Conservation (phyloP, 2,329 filamentous ascomycete genomes). For the Triangularia verruculosa region DNA sequence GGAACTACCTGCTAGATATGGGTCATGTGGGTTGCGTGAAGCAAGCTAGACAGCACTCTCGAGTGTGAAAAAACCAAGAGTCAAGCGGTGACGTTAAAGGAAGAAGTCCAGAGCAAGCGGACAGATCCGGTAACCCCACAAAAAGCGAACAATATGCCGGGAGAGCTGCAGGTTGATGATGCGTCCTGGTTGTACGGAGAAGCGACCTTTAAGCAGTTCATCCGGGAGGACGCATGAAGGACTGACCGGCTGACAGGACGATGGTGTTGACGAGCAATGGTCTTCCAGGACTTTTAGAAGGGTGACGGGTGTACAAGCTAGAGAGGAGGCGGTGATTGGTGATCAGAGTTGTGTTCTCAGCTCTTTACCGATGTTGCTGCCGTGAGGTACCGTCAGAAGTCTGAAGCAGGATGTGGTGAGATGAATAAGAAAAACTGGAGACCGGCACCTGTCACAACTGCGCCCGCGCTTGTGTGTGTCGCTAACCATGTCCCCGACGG, state of each 20-base stretch:
- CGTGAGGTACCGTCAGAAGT: background rate
- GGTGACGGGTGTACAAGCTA: background rate
- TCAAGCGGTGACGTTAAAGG: background rate
- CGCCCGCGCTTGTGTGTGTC: constrained; percentile 5
- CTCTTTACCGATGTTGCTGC: background rate
- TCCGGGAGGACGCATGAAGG: background rate
- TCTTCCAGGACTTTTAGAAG: background rate
- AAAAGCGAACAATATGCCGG: background rate
- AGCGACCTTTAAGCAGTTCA: background rate
- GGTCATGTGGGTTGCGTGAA: background rate
- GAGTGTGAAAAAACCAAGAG: background rate
- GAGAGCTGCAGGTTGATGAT: background rate
- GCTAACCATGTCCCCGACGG: constrained; percentile 19
- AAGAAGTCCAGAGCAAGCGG: background rate
- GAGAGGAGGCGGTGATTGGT: background rate
- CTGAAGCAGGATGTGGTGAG: background rate
- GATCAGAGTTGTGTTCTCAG: background rate
- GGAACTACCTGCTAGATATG: background rate
- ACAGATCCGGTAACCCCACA: background rate
- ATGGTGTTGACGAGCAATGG: background rate
- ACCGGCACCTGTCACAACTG: background rate
- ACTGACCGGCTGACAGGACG: background rate
- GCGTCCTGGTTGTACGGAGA: background rate
- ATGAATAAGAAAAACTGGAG: constrained; percentile 11
- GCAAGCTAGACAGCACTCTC: background rate